These are phyloP conservation scores for Priceomyces melissophilus DNA, from an alignment of 805 yeast genomes.

Conservation along the genomic window DNA sequence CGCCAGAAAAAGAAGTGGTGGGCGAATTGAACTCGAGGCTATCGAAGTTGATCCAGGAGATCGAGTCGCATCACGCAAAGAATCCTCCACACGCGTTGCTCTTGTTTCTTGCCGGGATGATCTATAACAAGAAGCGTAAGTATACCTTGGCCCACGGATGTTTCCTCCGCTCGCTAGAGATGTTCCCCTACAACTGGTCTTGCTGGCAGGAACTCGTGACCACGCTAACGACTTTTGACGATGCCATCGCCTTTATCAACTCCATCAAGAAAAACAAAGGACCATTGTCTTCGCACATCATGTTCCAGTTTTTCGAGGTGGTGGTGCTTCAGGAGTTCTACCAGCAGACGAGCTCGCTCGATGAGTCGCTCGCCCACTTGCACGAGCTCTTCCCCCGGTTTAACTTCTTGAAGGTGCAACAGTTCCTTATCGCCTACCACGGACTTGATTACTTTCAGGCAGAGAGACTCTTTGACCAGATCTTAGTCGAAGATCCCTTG, in stretches of 20 bases:
- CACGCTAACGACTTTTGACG: slow-evolving; percentile 59
- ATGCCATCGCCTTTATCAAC: slow-evolving; percentile 44
- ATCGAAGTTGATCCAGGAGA: slow-evolving; percentile 36
- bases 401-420: slow-evolving; percentile 71
- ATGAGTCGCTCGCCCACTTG: slow-evolving; percentile 48
- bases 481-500: slow-evolving; percentile 72
- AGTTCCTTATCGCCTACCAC: slow-evolving; percentile 78
- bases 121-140: slow-evolving; percentile 61
- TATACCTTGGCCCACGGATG: slow-evolving; percentile 55
- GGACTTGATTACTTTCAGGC: slow-evolving; percentile 82
- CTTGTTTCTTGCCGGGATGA: slow-evolving; percentile 67
- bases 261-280: slow-evolving; percentile 35
- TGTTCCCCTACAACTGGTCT: slow-evolving; percentile 88
- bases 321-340: slow-evolving; percentile 74
- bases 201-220: slow-evolving; percentile 81
- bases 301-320: slow-evolving; percentile 58
- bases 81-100: slow-evolving; percentile 54
- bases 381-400: slow-evolving; percentile 64
- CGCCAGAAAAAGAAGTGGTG: slow-evolving; percentile 9
- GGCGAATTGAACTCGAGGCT: slow-evolving; percentile 32
- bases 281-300: slow-evolving; percentile 26
- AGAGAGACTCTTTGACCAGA: slow-evolving; percentile 72
- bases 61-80: slow-evolving; percentile 28
- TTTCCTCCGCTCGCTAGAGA: slow-evolving; percentile 56
- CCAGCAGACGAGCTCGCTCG: slow-evolving; percentile 56